These are phyloP conservation scores for Penicillium silybi DNA, from an alignment of 495 filamentous ascomycete species.

Conservation along the genomic window DNA sequence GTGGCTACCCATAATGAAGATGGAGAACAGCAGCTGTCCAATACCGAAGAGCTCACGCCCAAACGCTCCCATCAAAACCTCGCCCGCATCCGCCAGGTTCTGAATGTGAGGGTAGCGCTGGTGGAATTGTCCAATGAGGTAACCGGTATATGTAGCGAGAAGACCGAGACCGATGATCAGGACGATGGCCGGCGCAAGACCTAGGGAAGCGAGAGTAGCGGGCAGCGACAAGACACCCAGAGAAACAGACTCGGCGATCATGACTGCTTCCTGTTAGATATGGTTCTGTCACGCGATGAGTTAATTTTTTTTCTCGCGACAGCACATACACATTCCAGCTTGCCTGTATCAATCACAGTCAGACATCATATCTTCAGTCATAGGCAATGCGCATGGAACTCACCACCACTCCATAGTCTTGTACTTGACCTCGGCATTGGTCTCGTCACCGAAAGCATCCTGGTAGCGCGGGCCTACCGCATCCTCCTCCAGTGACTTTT, in stretches of 20 bases:
- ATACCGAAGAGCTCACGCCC: constrained; percentile 60
- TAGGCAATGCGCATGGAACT: background rate
- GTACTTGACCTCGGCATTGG: constrained; percentile 38
- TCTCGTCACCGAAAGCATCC: constrained; percentile 40
- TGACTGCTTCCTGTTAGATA: constrained; percentile 28
- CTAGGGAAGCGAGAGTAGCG: constrained; percentile 52
- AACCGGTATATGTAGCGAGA: constrained; percentile 52
- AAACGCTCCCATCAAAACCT: constrained; percentile 58
- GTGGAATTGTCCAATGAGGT: constrained; percentile 32
- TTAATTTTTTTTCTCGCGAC: background rate
- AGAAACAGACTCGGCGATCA: constrained; percentile 63
- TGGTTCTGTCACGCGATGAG: background rate
- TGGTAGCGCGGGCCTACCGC: constrained; percentile 6
- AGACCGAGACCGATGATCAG: constrained; percentile 57
- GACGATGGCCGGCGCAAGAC: constrained; percentile 52
- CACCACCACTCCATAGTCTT: constrained; percentile 45
- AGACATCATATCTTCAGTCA: background rate
- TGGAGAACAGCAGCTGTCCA: constrained; percentile 61
- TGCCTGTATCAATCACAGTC: constrained; percentile 13
- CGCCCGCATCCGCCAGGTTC: constrained; percentile 70
- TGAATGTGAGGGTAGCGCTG: constrained; percentile 48
- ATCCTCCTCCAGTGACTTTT: constrained; percentile 14
- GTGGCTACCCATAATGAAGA: constrained; percentile 73
- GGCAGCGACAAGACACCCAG: constrained; percentile 61
- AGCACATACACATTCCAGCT: constrained; percentile 27